Conservation (phyloP, 768 basidiomycete genomes). For the Tricholoma saponaceum region DNA sequence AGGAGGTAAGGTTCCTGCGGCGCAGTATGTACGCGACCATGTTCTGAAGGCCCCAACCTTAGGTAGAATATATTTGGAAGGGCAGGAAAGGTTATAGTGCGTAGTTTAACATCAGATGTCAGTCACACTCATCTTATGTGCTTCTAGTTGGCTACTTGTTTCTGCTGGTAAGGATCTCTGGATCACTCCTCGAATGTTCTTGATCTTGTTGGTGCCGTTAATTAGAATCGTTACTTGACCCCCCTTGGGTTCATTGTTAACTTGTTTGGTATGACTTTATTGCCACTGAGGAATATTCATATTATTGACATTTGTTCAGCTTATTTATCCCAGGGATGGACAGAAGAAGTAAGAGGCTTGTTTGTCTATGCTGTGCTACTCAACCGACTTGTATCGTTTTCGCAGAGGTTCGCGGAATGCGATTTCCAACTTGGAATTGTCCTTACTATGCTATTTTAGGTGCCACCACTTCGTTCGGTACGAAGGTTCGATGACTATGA, state of each 20-base stretch:
- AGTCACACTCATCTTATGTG: neutral
- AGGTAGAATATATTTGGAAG: slow-evolving; percentile 54
- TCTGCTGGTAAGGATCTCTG: slow-evolving; percentile 26
- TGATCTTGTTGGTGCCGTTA: neutral
- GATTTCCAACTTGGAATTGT: neutral
- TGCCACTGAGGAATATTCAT: neutral
- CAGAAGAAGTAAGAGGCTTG: slow-evolving; percentile 26
- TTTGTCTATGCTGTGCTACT: neutral
- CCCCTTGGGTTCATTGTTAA: slow-evolving; percentile 62
- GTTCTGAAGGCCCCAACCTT: neutral
- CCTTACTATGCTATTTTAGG: slow-evolving; percentile 17
- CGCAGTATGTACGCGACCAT: neutral
- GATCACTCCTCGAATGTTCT: neutral
- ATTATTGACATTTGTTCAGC: slow-evolving; percentile 21
- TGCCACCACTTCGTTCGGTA: slow-evolving; percentile 46
- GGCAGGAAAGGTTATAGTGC: slow-evolving; percentile 41
- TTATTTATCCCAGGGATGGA: slow-evolving; percentile 39
- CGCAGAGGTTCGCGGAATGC: neutral
- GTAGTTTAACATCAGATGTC: slow-evolving; percentile 13
- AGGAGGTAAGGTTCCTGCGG: slow-evolving; percentile 31
- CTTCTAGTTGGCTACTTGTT: slow-evolving; percentile 38
- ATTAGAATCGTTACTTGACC: slow-evolving; percentile 60
- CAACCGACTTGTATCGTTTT: neutral
- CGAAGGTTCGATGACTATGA: slow-evolving; percentile 50
- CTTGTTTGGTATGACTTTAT: slow-evolving; percentile 33